Evolutionary conservation across 371 early-diverging fungal genomes (phyloP), one percentile per base, ranked within the genome.

Genomic region (Choanephora cucurbitarum): DNA sequence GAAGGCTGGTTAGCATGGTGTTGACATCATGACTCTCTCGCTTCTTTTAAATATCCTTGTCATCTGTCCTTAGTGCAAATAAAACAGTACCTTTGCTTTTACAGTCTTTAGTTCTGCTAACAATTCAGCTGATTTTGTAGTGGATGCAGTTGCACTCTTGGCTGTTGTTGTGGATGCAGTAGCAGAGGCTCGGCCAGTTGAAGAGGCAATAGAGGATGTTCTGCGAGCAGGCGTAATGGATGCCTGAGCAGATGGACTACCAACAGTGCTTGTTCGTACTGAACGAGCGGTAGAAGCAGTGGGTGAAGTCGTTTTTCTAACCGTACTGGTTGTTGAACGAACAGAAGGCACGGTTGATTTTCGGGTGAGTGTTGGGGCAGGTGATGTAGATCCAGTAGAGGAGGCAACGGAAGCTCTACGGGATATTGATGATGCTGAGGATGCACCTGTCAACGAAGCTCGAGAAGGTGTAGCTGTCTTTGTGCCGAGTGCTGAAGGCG

Each of bases 1-100:
- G 1, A 34, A n/a, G n/a, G n/a, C n/a, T n/a, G n/a, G n/a, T n/a
- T n/a, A n/a, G n/a, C n/a, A n/a, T n/a, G n/a, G n/a, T n/a, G n/a
- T n/a, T n/a, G n/a, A n/a, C n/a, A n/a, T n/a, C n/a, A n/a, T n/a
- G n/a, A n/a, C 28, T 28, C 28, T 28, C 28, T 28, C 28, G 3
- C 28, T 28, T 28, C 7, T 28, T 28, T 28, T 28, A n/a, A n/a
- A n/a, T 28, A 28, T 28, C 3, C 7, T 7, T 28, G 28, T 19
- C 24, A 42, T 3, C 33, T 37, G 22, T 41, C n/a, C 15, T 42
- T 15, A 17, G 3, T 44, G 39, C n/a, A n/a, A n/a, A n/a, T n/a
- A n/a, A n/a, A n/a, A n/a, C n/a, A n/a, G n/a, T 46, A 67, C 67
- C 67, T 67, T 67, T 49, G 52, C 57, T 18, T 67, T 67, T 10